These are phyloP conservation scores for Hibiscus mutabilis DNA, from an alignment of 345 rosid species.

Conservation along the genomic window DNA sequence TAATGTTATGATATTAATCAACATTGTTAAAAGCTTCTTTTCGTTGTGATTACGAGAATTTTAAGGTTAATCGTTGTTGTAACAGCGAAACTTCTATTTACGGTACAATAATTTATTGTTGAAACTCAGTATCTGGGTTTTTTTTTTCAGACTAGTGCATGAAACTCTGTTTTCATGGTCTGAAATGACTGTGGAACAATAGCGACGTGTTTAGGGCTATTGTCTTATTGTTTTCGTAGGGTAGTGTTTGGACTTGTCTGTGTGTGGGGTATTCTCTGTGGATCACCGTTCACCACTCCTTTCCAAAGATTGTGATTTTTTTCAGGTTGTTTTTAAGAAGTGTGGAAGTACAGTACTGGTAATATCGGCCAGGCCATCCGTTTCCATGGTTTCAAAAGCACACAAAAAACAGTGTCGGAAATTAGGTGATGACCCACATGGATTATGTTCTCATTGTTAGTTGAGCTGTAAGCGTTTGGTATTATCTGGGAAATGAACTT, in stretches of 20 bases:
- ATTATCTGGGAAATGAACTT: background rate
- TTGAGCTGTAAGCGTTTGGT: slow-evolving; percentile 6
- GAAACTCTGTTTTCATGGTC: background rate
- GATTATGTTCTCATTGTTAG: background rate
- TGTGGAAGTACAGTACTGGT: background rate
- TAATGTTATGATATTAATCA: background rate
- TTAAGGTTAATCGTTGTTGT: background rate
- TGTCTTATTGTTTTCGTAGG: background rate
- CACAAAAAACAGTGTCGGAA: no score
- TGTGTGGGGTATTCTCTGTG: background rate
- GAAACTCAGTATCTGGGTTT: background rate
- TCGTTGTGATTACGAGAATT: background rate
- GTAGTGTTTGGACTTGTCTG: background rate
- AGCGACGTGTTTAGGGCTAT: background rate
- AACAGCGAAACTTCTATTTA: background rate
- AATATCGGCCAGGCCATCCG: no score
- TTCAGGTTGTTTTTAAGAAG: background rate
- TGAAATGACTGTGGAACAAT: background rate
- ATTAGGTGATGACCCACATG: background rate
- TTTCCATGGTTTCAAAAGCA: background rate
- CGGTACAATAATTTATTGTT: background rate
- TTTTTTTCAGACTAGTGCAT: background rate
- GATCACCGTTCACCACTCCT: background rate
- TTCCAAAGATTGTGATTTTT: background rate
- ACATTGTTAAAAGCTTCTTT: background rate